Conservation (phyloP, 495 filamentous ascomycete species). For the Apiosordaria backusii region DNA sequence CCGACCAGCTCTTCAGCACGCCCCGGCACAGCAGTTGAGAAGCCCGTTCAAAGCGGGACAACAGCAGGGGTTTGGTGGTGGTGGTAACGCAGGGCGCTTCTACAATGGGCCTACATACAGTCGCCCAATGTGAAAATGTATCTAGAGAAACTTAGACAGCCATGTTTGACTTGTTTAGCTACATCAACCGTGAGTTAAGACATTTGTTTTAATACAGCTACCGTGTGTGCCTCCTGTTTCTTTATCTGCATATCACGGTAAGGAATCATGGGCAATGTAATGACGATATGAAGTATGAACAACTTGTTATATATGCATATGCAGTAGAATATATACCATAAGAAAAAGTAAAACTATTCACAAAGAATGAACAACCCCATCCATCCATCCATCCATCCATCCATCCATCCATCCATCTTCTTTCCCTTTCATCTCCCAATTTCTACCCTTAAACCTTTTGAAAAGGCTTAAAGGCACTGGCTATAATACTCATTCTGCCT, state of each 20-base stretch:
- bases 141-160: neutral
- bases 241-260: neutral
- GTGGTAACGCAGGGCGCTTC: neutral
- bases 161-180: neutral
- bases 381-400: neutral
- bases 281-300: neutral
- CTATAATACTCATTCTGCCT: constrained; percentile 28
- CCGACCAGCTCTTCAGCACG: neutral
- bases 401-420: neutral
- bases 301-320: neutral
- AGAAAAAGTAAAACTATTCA: neutral
- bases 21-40: neutral
- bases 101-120: neutral
- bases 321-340: constrained; percentile 1
- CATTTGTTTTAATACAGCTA: too few relatives aligned
- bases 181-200: too few relatives aligned
- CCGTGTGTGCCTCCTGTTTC: too few relatives aligned
- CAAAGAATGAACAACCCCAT: neutral
- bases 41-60: neutral
- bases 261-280: neutral
- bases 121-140: neutral
- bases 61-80: neutral
- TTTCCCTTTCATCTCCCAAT: neutral
- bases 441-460: too few relatives aligned
- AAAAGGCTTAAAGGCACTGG: constrained; percentile 27